Evolutionary conservation across 805 yeast species (phyloP).

Genomic region (Suhomyces sp.): DNA sequence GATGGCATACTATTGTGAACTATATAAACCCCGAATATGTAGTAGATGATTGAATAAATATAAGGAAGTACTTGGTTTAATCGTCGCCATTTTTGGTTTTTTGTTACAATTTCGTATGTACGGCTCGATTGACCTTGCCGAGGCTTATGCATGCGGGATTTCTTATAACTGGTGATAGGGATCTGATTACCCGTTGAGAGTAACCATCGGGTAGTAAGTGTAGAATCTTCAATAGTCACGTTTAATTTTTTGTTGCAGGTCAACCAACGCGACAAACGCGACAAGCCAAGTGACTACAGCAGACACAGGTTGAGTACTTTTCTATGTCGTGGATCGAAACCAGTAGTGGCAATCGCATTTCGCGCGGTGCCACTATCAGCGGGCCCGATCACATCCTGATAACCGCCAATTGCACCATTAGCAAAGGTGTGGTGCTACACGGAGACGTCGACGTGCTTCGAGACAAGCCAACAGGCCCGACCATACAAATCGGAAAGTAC

Average conservation of each 20-base stretch:
- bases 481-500: constrained; percentile 46
- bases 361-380: constrained; percentile 39
- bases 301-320: background rate
- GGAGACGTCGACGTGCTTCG: constrained; percentile 28
- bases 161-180: too few species aligned
- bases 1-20: too few species aligned
- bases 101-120: background rate
- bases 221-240: too few species aligned
- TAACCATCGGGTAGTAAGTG: too few species aligned
- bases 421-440: constrained; percentile 28
- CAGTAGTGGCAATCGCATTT: constrained; percentile 48
- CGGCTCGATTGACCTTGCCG: background rate
- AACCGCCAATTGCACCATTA: constrained; percentile 46
- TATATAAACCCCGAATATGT: too few species aligned
- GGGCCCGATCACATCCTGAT: constrained; percentile 45
- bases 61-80: too few species aligned
- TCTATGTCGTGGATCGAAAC: constrained; percentile 46
- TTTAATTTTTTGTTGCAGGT: too few species aligned
- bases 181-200: too few species aligned
- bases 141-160: too few species aligned
- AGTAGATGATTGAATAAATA: too few species aligned
- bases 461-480: constrained; percentile 11
- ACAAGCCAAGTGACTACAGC: background rate
- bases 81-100: too few species aligned
- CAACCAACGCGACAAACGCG: background rate